These are phyloP conservation scores for Aspergillus olivimuriae DNA, from an alignment of 495 filamentous ascomycete species.

Conservation along the genomic window DNA sequence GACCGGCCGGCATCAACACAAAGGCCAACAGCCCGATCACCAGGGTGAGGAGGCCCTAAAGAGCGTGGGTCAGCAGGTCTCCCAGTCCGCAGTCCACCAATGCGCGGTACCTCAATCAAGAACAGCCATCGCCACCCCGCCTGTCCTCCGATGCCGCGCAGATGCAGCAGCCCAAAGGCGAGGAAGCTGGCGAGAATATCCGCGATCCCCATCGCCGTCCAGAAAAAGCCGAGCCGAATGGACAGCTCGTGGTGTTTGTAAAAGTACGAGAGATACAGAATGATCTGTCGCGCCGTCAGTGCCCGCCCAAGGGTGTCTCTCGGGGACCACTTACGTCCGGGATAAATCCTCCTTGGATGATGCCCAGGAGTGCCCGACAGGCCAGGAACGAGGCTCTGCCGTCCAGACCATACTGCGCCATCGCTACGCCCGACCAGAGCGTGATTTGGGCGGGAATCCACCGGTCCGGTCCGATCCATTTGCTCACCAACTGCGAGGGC, in stretches of 20 bases:
- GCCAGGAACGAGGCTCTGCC: slow-evolving; percentile 52
- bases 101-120: slow-evolving; percentile 36
- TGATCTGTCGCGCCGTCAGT: slow-evolving; percentile 4
- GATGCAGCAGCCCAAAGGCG: slow-evolving; percentile 42
- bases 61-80: background rate
- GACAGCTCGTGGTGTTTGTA: slow-evolving; percentile 58
- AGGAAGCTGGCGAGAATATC: slow-evolving; percentile 37
- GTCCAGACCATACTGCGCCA: slow-evolving; percentile 50
- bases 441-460: slow-evolving; percentile 71
- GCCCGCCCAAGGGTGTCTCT: too few species aligned
- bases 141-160: slow-evolving; percentile 28
- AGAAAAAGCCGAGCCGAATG: slow-evolving; percentile 54
- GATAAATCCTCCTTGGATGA: slow-evolving; percentile 19
- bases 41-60: slow-evolving; percentile 32
- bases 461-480: slow-evolving; percentile 62
- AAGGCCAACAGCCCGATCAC: slow-evolving; percentile 52
- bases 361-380: slow-evolving; percentile 11
- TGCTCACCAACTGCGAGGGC: slow-evolving; percentile 58
- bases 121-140: slow-evolving; percentile 42
- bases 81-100: too few species aligned
- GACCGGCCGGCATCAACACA: slow-evolving; percentile 54
- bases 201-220: slow-evolving; percentile 52
- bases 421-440: slow-evolving; percentile 57
- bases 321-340: slow-evolving; percentile 12
- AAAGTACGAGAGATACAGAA: slow-evolving; percentile 65